phyloP scores from a whole-genome alignment of 352 stramenopile genomes.

The Phytopythium helicoides region DNA sequence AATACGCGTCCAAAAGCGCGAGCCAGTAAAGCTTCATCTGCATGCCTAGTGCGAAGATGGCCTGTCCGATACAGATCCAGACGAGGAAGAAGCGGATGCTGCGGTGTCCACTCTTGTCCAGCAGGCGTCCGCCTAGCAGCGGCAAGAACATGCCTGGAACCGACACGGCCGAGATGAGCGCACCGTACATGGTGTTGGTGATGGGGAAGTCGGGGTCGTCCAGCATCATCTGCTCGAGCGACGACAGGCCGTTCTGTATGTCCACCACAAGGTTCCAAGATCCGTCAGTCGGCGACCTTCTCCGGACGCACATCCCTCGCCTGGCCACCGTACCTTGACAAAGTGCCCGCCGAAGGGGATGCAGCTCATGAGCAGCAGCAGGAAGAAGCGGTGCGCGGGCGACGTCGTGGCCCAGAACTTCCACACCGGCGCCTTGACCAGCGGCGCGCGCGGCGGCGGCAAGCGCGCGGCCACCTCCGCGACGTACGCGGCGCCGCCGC shows the following conservation, averaged over 20 bases:
- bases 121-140: conserved; percentile 65
- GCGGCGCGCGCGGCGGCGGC: conserved; percentile 17
- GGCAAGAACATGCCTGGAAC: conserved; percentile 85
- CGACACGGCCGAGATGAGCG: conserved; percentile 74
- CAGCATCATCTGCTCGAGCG: conserved; percentile 78
- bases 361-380: conserved; percentile 82
- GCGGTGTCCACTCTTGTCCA: conserved; percentile 76
- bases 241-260: conserved; percentile 76
- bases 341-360: conserved; percentile 87
- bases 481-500: conserved; percentile 3
- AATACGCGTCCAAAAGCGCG: conserved; percentile 80
- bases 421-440: conserved; percentile 46
- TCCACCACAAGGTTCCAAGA: not conserved
- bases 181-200: conserved; percentile 84
- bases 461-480: not conserved
- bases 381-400: conserved; percentile 67
- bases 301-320: not conserved
- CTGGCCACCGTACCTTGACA: too few species aligned
- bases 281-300: not conserved
- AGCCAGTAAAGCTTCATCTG: conserved; percentile 71
- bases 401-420: conserved; percentile 73
- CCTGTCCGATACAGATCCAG: conserved; percentile 81
- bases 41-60: conserved; percentile 79
- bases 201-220: conserved; percentile 73
- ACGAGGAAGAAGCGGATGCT: conserved; percentile 79